phyloP scores from a whole-genome alignment of 352 stramenopile genomes.

The Pythium monospermum region DNA sequence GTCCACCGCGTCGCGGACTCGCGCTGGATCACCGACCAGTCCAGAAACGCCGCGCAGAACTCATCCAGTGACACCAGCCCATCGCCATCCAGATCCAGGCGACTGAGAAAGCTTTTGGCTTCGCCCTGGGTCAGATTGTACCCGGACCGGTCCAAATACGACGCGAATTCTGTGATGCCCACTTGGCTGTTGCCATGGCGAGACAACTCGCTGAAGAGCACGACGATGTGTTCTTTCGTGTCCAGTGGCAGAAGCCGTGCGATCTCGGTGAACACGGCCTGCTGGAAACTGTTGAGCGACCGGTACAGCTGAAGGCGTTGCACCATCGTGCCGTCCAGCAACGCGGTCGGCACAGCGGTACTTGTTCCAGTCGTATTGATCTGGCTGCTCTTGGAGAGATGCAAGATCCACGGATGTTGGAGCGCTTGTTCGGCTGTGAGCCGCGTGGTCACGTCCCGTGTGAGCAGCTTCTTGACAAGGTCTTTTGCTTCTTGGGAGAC shows the following conservation, averaged over 20 bases:
- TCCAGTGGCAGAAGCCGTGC: conserved; percentile 42
- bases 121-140: conserved; percentile 63
- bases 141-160: conserved; percentile 42
- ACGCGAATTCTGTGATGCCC: conserved; percentile 47
- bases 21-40: conserved; percentile 58
- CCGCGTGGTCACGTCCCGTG: conserved; percentile 35
- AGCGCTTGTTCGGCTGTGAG: conserved; percentile 58
- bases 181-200: conserved; percentile 38
- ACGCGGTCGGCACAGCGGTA: conserved; percentile 12
- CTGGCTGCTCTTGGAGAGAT: conserved; percentile 9
- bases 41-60: conserved; percentile 61
- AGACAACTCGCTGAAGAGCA: conserved; percentile 65
- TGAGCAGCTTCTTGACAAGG: conserved; percentile 39
- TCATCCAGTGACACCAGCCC: conserved; percentile 53
- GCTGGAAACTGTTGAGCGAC: conserved; percentile 64
- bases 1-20: conserved; percentile 29
- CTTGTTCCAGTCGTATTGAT: not conserved
- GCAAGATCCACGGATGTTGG: conserved; percentile 60
- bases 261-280: conserved; percentile 58
- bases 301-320: conserved; percentile 73
- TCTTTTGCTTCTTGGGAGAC: conserved; percentile 60
- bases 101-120: conserved; percentile 48
- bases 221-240: conserved; percentile 51
- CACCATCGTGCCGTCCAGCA: conserved; percentile 59
- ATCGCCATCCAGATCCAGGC: conserved; percentile 60